A percentile compares a stretch with the other conserved stretches of the same genome.
Conservation (phyloP, 2,329 filamentous ascomycete genomes). For the Aureobasidium zeae region DNA sequence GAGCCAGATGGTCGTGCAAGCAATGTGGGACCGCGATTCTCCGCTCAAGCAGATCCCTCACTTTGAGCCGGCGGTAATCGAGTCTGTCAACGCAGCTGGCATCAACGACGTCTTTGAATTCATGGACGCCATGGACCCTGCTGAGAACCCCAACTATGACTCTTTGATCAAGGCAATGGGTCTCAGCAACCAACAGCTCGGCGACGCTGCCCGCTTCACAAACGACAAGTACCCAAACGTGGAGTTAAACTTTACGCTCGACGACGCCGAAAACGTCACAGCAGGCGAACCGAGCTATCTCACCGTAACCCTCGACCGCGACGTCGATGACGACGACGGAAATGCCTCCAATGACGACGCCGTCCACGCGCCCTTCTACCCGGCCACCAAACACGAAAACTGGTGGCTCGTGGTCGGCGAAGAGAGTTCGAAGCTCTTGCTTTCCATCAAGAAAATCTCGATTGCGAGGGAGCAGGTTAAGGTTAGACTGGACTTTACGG, state of each 20-base stretch:
- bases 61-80: conserved; percentile 74
- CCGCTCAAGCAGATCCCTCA: conserved; percentile 97
- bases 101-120: conserved; percentile 96
- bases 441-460: conserved; percentile 91
- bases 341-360: conserved; percentile 70
- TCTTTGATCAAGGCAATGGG: conserved; percentile 68
- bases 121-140: conserved; percentile 97
- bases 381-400: conserved; percentile 84
- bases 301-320: conserved; percentile 74
- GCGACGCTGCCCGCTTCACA: conserved; percentile 85
- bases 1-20: conserved; percentile 97
- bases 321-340: conserved; percentile 62
- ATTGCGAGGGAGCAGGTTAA: conserved; percentile 70
- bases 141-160: conserved; percentile 76
- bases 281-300: conserved; percentile 76
- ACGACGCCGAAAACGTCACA: conserved; percentile 69
- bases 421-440: conserved; percentile 73
- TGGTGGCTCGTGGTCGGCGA: conserved; percentile 98
- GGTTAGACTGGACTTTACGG: conserved; percentile 76
- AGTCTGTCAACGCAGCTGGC: conserved; percentile 68
- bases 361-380: conserved; percentile 94
- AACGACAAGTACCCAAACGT: conserved; percentile 95
- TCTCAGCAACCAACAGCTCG: conserved; percentile 71
- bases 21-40: conserved; percentile 97
- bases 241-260: conserved; percentile 77